Conservation (phyloP, 371 early-diverging fungal species). For the Fennellomyces sp. region DNA sequence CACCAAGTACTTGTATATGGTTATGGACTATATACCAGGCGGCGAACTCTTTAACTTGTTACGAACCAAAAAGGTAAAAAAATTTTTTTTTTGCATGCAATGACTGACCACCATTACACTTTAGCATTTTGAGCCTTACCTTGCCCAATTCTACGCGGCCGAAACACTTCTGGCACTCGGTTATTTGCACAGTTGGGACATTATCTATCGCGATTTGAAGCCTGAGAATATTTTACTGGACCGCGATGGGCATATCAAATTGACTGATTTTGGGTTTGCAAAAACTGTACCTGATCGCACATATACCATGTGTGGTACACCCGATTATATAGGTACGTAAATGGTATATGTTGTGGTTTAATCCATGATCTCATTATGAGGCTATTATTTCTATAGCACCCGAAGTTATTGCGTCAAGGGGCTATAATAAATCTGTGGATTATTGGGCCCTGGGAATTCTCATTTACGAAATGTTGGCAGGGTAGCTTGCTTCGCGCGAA, state of each 20-base stretch:
- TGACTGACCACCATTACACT: not conserved
- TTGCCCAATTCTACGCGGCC: constrained; percentile 79
- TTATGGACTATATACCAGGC: constrained; percentile 89
- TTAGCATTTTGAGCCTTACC: not conserved
- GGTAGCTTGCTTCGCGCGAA: constrained; percentile 39
- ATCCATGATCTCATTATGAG: no score
- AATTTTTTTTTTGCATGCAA: not conserved
- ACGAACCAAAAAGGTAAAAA: constrained; percentile 35
- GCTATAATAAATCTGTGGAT: constrained; percentile 95
- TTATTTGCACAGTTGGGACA: constrained; percentile 87
- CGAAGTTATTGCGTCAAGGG: constrained; percentile 95
- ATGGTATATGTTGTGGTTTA: no score
- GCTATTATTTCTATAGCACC: constrained; percentile 95
- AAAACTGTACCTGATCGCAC: constrained; percentile 68
- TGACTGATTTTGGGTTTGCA: constrained; percentile 99
- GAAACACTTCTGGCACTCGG: constrained; percentile 79
- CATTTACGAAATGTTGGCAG: constrained; percentile 93
- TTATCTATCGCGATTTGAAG: constrained; percentile 94
- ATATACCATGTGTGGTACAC: constrained; percentile 96
- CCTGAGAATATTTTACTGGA: constrained; percentile 95
- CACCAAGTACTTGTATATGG: constrained; percentile 79
- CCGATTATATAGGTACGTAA: constrained; percentile 79
- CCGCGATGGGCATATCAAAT: constrained; percentile 90
- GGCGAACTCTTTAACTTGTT: constrained; percentile 86
- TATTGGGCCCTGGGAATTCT: constrained; percentile 97